Base-by-base conservation (phyloP, 768 basidiomycete genomes). In the Mycena albidolilacea region DNA sequence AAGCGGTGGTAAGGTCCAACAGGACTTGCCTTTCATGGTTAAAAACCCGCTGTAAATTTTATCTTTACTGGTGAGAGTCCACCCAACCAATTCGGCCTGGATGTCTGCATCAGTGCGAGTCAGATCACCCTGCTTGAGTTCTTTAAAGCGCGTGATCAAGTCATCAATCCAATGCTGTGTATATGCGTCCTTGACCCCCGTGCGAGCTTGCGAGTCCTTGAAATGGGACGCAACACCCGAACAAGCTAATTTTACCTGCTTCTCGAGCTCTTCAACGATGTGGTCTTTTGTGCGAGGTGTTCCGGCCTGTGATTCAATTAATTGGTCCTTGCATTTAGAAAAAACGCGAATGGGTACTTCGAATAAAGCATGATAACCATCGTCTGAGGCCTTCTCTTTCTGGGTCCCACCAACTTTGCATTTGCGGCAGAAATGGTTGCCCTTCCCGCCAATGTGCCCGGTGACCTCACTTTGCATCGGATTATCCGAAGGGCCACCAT, bases 361-460 rank as follows among this genome's bases (percentile, higher is more conserved):
- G 52, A 84, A 87, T 12, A 87, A 54, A 1, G 41, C 60, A 66
- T 82, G 77, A 74, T 80, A 87, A 1, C 86, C 84, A 1, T 76
- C 62, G 48, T 84, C 77, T 0, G 78, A 71, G 61, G 76, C 75
- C 52, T 85, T 87, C 5, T 77, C 44, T 60, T 80, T 77, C 23
- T 80, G 77, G 0, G 80, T 77, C 0, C 86, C 84, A 3, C 87
- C 84, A 19, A 81, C 79, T 52, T 78, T 1, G 58, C 86, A 87
- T 72, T 83, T 85, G 5, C 81, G 74, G 66, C 87, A 89, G 7
- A 79, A 81, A 14, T 78, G 72, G 59, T 87, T 88, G 17, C 85
- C 84, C 2, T 80, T 79, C 0, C 79, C 76, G 0, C 87, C 85
- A 52, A 84, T 85, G 41, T 88, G 87, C 8, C 15, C 21, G 7